phyloP scores from a whole-genome alignment of 2,329 filamentous ascomycete genomes.

The Alternaria triticimaculans region DNA sequence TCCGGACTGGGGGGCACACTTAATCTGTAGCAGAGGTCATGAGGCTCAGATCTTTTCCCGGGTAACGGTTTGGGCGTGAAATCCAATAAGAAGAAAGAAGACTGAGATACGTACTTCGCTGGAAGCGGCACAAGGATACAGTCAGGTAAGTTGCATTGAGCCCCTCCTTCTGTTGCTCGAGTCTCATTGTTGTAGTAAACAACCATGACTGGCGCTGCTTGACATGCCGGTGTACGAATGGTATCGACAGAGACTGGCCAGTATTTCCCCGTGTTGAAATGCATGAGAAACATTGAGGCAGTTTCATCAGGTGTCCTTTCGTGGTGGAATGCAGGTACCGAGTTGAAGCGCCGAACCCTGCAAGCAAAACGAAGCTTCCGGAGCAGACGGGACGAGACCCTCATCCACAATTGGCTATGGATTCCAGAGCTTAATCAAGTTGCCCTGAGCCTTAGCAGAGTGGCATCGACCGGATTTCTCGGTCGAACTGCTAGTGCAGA shows the following conservation, averaged over 20 bases:
- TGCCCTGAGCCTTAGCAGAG: conserved; percentile 28
- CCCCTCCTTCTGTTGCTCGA: background rate
- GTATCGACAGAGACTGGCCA: background rate
- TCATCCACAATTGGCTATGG: conserved; percentile 26
- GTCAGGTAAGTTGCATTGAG: background rate
- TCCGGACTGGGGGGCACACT: conserved; percentile 24
- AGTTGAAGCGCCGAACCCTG: conserved; percentile 9
- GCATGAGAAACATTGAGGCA: conserved; percentile 1
- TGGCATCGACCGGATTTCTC: conserved; percentile 29
- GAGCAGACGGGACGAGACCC: conserved; percentile 46
- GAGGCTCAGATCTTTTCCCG: conserved; percentile 24
- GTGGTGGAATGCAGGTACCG: conserved; percentile 17
- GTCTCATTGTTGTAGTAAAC: background rate
- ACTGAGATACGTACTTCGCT: conserved; percentile 8
- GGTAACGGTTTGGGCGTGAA: background rate
- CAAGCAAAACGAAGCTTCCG: conserved; percentile 28
- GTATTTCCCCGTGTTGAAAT: background rate
- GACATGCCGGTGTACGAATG: background rate
- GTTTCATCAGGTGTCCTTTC: conserved; percentile 4
- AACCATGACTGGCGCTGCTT: background rate
- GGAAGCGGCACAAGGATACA: background rate
- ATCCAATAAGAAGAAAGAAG: background rate
- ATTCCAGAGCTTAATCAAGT: conserved; percentile 25
- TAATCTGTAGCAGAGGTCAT: conserved; percentile 28
- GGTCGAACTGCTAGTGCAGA: conserved; percentile 17